Percentiles rank a stretch among this genome's conserved stretches.
phyloP scores from a whole-genome alignment of 441 rosid genomes.

The Cnidoscolus chayamansa region DNA sequence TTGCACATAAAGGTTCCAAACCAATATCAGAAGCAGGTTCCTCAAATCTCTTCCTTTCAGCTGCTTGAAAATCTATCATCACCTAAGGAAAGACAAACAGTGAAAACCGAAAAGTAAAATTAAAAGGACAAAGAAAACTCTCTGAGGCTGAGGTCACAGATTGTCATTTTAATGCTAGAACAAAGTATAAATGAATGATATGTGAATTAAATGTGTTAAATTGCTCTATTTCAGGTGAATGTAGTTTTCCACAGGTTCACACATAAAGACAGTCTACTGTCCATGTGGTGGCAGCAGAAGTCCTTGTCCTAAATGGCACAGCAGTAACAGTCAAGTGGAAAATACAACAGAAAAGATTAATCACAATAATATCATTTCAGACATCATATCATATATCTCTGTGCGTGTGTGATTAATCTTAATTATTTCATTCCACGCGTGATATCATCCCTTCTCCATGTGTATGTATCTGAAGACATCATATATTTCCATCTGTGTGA shows the following conservation, averaged over 20 bases:
- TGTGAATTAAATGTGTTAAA: neutral
- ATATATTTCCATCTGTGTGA: neutral
- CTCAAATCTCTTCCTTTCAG: conserved; percentile 81
- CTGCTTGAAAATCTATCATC: conserved; percentile 98
- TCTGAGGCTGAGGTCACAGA: neutral
- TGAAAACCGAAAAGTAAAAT: neutral
- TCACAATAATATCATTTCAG: neutral
- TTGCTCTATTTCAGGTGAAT: no score
- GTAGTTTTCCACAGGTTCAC: no score
- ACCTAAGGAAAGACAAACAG: conserved; percentile 50
- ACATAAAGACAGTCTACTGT: neutral
- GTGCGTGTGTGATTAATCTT: no score
- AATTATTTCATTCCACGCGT: neutral
- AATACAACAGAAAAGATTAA: conserved; percentile 2
- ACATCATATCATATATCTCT: neutral
- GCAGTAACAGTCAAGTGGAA: conserved; percentile 1
- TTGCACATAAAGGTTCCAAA: conserved; percentile 93
- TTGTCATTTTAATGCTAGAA: neutral
- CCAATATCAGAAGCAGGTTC: conserved; percentile 96
- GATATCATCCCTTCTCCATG: neutral
- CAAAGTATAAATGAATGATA: neutral
- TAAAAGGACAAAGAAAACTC: neutral
- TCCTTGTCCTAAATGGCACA: neutral
- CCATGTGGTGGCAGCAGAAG: conserved; percentile 2
- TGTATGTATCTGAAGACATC: neutral